A percentile compares a stretch with the other conserved stretches of the same genome.
phyloP scores from a whole-genome alignment of 495 filamentous ascomycete species.

The Recurvomyces mirabilis region DNA sequence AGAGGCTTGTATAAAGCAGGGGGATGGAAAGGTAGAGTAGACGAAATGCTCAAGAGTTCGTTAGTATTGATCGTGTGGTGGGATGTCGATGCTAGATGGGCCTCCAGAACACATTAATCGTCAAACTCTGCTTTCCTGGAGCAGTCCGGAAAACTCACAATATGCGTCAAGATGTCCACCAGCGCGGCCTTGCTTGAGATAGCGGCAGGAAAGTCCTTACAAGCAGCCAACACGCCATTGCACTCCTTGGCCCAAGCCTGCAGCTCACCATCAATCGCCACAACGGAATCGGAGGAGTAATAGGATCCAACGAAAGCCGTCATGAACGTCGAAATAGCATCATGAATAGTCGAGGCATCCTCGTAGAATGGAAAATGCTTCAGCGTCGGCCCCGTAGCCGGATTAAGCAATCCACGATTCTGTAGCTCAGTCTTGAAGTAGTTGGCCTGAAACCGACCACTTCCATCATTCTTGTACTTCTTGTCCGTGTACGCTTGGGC shows the following conservation, averaged over 20 bases:
- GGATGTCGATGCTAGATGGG: slow-evolving; percentile 8
- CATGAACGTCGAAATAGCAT: slow-evolving; percentile 25
- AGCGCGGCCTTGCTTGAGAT: slow-evolving; percentile 18
- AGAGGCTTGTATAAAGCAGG: slow-evolving; percentile 27
- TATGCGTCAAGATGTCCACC: slow-evolving; percentile 30
- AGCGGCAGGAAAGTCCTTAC: slow-evolving; percentile 24
- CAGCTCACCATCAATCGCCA: slow-evolving; percentile 27
- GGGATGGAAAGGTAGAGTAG: slow-evolving; percentile 30
- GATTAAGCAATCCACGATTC: slow-evolving; percentile 27
- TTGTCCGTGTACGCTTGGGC: slow-evolving; percentile 16
- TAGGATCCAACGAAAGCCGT: slow-evolving; percentile 28
- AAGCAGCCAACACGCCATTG: slow-evolving; percentile 19
- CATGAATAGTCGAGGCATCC: slow-evolving; percentile 25
- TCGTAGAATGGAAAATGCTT: slow-evolving; percentile 32
- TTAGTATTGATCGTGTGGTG: slow-evolving; percentile 31
- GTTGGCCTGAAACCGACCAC: slow-evolving; percentile 27
- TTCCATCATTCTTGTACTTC: slow-evolving; percentile 21
- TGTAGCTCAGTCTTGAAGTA: slow-evolving; percentile 29
- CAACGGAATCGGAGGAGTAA: slow-evolving; percentile 19
- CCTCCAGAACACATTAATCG: not conserved
- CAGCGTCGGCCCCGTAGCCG: slow-evolving; percentile 22
- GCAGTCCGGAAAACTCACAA: slow-evolving; percentile 15
- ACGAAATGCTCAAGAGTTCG: slow-evolving; percentile 20
- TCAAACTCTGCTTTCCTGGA: not conserved
- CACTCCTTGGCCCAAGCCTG: slow-evolving; percentile 27